These are phyloP conservation scores for Eucalyptus viminalis DNA, from an alignment of 345 rosid genomes.

Conservation along the genomic window DNA sequence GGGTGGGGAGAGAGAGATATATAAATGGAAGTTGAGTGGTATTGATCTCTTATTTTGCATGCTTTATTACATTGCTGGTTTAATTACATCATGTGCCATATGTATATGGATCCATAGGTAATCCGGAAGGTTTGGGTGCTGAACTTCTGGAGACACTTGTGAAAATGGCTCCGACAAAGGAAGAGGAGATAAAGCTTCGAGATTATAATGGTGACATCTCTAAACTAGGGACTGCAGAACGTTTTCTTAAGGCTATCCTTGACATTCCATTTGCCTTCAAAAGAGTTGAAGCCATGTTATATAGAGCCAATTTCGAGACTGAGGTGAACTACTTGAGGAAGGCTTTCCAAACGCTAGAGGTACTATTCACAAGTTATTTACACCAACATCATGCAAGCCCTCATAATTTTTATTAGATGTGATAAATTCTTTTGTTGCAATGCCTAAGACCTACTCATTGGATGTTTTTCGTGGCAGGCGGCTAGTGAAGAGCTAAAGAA, in stretches of 20 bases:
- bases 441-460: background rate
- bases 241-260: slow-evolving; percentile 82
- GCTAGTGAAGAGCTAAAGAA: slow-evolving; percentile 90
- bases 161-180: slow-evolving; percentile 98
- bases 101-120: slow-evolving; percentile 38
- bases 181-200: slow-evolving; percentile 91
- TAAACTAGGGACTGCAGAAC: slow-evolving; percentile 86
- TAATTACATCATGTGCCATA: background rate
- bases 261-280: slow-evolving; percentile 88
- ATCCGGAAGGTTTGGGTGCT: slow-evolving; percentile 76
- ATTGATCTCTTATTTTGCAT: background rate
- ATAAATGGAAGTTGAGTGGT: background rate
- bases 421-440: background rate
- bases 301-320: slow-evolving; percentile 87
- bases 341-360: slow-evolving; percentile 90
- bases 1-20: background rate
- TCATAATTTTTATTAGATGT: background rate
- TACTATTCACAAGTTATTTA: slow-evolving; percentile 1
- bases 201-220: slow-evolving; percentile 60
- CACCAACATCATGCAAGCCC: background rate
- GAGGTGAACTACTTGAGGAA: slow-evolving; percentile 82
- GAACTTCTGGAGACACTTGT: slow-evolving; percentile 94
- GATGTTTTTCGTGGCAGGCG: slow-evolving; percentile 22
- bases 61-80: background rate
- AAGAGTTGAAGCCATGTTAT: slow-evolving; percentile 96